Percentiles rank a stretch among this genome's conserved stretches.
These are phyloP conservation scores for Termitomyces sp. DNA, from an alignment of 768 basidiomycete genomes.

Conservation along the genomic window DNA sequence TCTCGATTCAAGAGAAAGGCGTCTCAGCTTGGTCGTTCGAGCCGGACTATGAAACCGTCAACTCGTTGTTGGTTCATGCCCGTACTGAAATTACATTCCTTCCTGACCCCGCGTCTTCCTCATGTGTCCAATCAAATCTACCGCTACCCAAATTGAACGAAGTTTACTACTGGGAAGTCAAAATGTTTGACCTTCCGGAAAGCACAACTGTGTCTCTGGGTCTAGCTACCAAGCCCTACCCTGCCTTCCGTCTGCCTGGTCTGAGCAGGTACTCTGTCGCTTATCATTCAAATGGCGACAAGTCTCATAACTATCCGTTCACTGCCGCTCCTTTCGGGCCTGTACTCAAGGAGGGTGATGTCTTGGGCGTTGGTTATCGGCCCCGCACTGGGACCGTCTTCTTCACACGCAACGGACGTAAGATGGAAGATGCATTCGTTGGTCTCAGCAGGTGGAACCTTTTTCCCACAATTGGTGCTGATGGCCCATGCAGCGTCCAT, in stretches of 20 bases:
- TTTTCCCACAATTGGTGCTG: slow-evolving; percentile 95
- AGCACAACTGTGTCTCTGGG: slow-evolving; percentile 89
- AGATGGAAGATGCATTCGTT: slow-evolving; percentile 93
- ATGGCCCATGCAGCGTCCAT: slow-evolving; percentile 94
- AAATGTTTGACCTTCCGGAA: slow-evolving; percentile 95
- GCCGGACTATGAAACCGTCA: slow-evolving; percentile 94
- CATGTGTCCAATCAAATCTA: slow-evolving; percentile 94
- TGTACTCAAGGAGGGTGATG: slow-evolving; percentile 87
- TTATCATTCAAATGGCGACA: slow-evolving; percentile 95
- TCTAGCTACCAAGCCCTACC: slow-evolving; percentile 95
- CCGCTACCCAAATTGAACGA: slow-evolving; percentile 97
- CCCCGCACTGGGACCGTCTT: slow-evolving; percentile 98
- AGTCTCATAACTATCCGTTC: slow-evolving; percentile 96
- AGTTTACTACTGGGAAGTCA: slow-evolving; percentile 99
- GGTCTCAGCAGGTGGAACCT: slow-evolving; percentile 90
- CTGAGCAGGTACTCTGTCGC: slow-evolving; percentile 84
- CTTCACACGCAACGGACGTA: slow-evolving; percentile 96
- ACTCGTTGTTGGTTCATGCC: slow-evolving; percentile 88
- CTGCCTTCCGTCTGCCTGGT: slow-evolving; percentile 89
- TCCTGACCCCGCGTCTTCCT: slow-evolving; percentile 90
- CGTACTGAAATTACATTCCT: slow-evolving; percentile 98
- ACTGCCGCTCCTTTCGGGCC: slow-evolving; percentile 82
- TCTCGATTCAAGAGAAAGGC: slow-evolving; percentile 99
- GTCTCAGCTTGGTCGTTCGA: slow-evolving; percentile 99
- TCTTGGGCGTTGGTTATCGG: slow-evolving; percentile 92